Evolutionary conservation across 768 basidiomycete species (phyloP).

Genomic region (Crucibulum laeve): DNA sequence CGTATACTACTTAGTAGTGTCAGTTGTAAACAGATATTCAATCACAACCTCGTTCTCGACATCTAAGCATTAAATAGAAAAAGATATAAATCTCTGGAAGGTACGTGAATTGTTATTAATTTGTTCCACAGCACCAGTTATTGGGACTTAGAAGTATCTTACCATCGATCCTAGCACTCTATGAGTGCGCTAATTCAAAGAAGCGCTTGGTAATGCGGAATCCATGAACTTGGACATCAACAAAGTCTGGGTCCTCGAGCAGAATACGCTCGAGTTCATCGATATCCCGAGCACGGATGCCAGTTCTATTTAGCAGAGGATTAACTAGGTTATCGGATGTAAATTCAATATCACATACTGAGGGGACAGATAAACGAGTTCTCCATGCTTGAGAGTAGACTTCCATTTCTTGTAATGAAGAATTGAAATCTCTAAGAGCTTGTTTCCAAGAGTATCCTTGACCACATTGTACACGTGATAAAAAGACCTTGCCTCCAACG

Average conservation of each 20-base stretch:
- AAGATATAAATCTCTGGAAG: too few relatives aligned
- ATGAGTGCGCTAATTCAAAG: conserved; percentile 8
- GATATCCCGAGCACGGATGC: conserved; percentile 10
- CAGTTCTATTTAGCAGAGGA: conserved; percentile 5
- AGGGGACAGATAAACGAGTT: conserved; percentile 8
- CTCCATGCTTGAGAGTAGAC: conserved; percentile 4
- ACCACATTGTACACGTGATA: conserved; percentile 8
- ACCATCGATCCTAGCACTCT: too few relatives aligned
- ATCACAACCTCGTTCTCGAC: too few relatives aligned
- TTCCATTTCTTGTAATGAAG: conserved; percentile 16
- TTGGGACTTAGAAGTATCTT: too few relatives aligned
- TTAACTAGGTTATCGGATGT: not conserved
- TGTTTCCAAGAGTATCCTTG: conserved; percentile 10
- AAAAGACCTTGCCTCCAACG: conserved; percentile 1
- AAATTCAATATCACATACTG: conserved; percentile 3
- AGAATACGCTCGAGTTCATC: conserved; percentile 10
- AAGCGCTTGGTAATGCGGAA: conserved; percentile 10
- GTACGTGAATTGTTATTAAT: too few relatives aligned
- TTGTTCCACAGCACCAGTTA: too few relatives aligned
- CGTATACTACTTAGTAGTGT: too few relatives aligned
- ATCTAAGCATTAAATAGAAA: too few relatives aligned
- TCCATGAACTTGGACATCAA: conserved; percentile 9
- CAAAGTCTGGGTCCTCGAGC: conserved; percentile 8
- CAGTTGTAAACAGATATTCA: too few relatives aligned
- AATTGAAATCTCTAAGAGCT: conserved; percentile 10